Base-by-base conservation (phyloP, 2,329 filamentous ascomycete species). In the Fusarium bulbicola region DNA sequence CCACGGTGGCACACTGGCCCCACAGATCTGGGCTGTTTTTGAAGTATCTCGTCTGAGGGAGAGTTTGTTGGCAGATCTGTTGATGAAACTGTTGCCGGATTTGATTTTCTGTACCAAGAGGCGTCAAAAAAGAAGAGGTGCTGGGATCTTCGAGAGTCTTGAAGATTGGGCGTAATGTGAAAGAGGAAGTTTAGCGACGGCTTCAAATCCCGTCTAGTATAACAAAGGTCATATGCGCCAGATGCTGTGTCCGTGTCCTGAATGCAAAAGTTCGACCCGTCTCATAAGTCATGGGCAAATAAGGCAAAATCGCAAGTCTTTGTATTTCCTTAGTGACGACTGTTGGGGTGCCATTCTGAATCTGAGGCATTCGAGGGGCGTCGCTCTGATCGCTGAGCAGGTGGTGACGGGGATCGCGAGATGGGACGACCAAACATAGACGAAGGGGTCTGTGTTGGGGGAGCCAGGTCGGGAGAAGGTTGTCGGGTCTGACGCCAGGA, bases 401-500 rank as follows among this genome's bases (percentile, higher is more conserved):
- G 74, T 68, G 76, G 76, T 40, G 76, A 78, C 34, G 75, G 74
- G 13, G 76, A 78, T 66, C 76, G 76, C 30, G 76, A 78, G 46
- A 75, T 62, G 39, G 74, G 74, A 26, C 74, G 72, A 28, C 56
- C 40, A 10, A 59, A 36, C 63, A 77, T 64, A 37, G 76, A 79
- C 63, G 74, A 79, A 63, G 73, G 68, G 65, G 66, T 76, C 68
- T 77, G 72, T 73, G 68, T 56, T 76, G 80, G 74, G 73, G 78
- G 72, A 64, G 69, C 63, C 50, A 79, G 68, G 20, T 84, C 81
- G 59, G 82, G 78, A 7, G 80, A 81, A 34, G 81, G 79, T 72
- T 86, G 84, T 72, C 84, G 84, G 50, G 84, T 81, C 77, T 88
- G 86, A 71, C 84, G 84, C 86, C 88, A 90, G n/a, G 88, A 89